A percentile compares a stretch with the other conserved stretches of the same genome.
Evolutionary conservation across 495 filamentous ascomycete genomes (phyloP).

Genomic region (Hyaloscypha bicolor): DNA sequence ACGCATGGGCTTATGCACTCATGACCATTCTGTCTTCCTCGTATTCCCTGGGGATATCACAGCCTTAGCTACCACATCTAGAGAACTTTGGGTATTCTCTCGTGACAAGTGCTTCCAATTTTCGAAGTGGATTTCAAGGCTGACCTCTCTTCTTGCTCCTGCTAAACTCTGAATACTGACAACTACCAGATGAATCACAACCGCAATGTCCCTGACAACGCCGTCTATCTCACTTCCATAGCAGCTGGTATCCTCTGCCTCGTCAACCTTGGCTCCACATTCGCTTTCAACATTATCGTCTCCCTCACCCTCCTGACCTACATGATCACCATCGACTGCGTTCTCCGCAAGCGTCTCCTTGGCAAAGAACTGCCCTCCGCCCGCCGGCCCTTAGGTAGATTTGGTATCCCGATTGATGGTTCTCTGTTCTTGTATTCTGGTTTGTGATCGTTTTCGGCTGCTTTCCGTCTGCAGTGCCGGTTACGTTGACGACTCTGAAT

Average conservation of each 20-base stretch:
- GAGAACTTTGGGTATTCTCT: conserved; percentile 55
- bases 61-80: conserved; percentile 50
- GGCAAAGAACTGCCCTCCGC: conserved; percentile 43
- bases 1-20: conserved; percentile 40
- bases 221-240: conserved; percentile 50
- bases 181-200: conserved; percentile 35
- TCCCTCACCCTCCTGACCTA: conserved; percentile 52
- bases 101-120: conserved; percentile 46
- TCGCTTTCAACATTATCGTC: conserved; percentile 58
- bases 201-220: conserved; percentile 56
- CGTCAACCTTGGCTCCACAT: conserved; percentile 60
- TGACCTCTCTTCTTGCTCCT: not conserved
- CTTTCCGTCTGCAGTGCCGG: conserved; percentile 41
- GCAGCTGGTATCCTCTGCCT: conserved; percentile 56
- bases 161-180: not conserved
- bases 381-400: conserved; percentile 45
- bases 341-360: conserved; percentile 37
- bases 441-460: conserved; percentile 45
- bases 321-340: conserved; percentile 43
- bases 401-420: conserved; percentile 39
- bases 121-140: conserved; percentile 19
- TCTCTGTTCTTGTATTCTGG: conserved; percentile 39
- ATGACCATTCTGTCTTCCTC: conserved; percentile 48
- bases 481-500: conserved; percentile 45
- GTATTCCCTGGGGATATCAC: conserved; percentile 47